phyloP scores from a whole-genome alignment of 2,329 filamentous ascomycete species.

The Escovopsis sp. region DNA sequence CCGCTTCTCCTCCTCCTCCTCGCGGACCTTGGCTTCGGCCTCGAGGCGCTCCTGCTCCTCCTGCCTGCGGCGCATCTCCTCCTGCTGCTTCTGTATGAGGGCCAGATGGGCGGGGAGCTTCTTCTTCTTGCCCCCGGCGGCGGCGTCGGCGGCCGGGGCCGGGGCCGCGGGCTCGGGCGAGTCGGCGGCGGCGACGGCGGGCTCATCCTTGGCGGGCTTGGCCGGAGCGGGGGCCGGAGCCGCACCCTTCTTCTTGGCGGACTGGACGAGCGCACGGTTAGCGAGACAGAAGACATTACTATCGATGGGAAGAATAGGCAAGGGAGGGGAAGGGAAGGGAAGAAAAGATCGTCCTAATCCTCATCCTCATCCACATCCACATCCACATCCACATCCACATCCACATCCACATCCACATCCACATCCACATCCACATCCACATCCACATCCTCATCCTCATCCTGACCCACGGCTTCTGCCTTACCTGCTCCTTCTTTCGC shows the following conservation, averaged over 20 bases:
- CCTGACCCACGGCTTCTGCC: too few relatives aligned
- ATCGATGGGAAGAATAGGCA: conserved; percentile 4
- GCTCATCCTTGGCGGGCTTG: conserved; percentile 27
- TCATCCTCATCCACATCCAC: too few relatives aligned
- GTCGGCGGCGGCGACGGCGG: conserved; percentile 37
- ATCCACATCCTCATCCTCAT: too few relatives aligned
- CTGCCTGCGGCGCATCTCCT: conserved; percentile 49
- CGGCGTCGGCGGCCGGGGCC: conserved; percentile 23
- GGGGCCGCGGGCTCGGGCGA: conserved; percentile 28
- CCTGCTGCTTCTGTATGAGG: conserved; percentile 68
- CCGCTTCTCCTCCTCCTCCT: conserved; percentile 49
- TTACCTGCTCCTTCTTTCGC: conserved; percentile 91
- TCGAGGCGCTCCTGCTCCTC: conserved; percentile 48
- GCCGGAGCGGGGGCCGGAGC: conserved; percentile 17
- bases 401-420: too few relatives aligned
- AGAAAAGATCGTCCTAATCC: too few relatives aligned
- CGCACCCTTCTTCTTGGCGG: conserved; percentile 65
- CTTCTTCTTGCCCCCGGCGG: conserved; percentile 61
- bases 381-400: too few relatives aligned
- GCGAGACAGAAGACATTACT: too few relatives aligned
- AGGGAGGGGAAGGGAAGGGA: not conserved
- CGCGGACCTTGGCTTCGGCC: conserved; percentile 48
- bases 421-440: too few relatives aligned
- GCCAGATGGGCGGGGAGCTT: conserved; percentile 66
- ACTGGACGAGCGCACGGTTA: conserved; percentile 27